Evolutionary conservation across 2,329 filamentous ascomycete genomes (phyloP), one percentile per base, ranked within the genome.

Genomic region (Myriangium duriaei): DNA sequence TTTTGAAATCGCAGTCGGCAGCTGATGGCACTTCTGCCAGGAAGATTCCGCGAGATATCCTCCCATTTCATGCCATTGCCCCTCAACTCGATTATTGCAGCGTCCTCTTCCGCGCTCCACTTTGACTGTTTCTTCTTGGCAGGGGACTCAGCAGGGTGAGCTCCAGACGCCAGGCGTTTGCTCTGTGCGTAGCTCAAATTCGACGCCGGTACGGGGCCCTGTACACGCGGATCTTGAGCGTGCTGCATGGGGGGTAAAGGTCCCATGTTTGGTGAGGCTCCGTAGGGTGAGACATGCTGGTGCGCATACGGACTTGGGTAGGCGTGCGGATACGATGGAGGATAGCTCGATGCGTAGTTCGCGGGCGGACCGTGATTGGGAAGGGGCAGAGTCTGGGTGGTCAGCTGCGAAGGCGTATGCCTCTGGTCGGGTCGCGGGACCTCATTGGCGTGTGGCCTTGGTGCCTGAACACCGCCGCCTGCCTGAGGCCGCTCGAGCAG

Each of bases 61-160:
- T 96, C 88, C 91, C 88, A 96, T 57, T 96, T 96, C 85, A 95
- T 94, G 6, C 84, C 83, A 50, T 79, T 79, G 26, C 85, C 84
- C 41, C 88, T 76, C 45, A 96, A 72, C 58, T 92, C 83, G 51
- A 95, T 94, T 50, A 94, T 94, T 34, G 91, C 66, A n/a, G 81
- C 76, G 59, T 96, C 86, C 59, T 96, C 88, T 45, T 95, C 85
- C 1, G 81, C 70, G 4, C 84, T 92, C 91, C 91, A 96, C 61
- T 96, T 96, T 55, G 84, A 93, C 60, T 95, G 86, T 63, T 88
- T 92, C 63, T 88, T 92, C 66, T 91, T 93, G 21, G 84, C 82
- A 13, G 83, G 84, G 26, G 79, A 81, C 49, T 66, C 66, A 26
- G 59, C 57, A 2, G 67, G 59, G 45, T 67, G 65, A 4, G 65